Percentiles rank a stretch among this genome's conserved stretches.
phyloP scores from a whole-genome alignment of 208 protist genomes.

The Crithidia mellificae region DNA sequence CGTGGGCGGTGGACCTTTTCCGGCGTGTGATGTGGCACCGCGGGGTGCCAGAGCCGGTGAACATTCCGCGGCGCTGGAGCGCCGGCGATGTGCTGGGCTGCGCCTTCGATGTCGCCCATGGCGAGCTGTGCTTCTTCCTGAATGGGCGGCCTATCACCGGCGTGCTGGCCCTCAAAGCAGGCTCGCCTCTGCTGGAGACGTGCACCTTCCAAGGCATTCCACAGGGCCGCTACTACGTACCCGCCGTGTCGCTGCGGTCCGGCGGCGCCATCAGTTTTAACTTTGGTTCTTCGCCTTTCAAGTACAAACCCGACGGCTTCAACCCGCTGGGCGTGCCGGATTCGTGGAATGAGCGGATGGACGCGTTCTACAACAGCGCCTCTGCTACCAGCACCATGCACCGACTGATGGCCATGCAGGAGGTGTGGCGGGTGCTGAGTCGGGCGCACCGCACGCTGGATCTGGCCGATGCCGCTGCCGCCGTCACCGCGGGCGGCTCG shows the following conservation, averaged over 20 bases:
- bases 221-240: conserved; percentile 51
- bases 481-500: not conserved
- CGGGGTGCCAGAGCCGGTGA: conserved; percentile 60
- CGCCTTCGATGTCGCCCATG: conserved; percentile 71
- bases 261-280: conserved; percentile 86
- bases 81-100: conserved; percentile 90
- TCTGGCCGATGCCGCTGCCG: conserved; percentile 3
- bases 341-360: conserved; percentile 91
- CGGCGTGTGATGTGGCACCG: conserved; percentile 87
- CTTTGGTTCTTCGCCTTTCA: conserved; percentile 86
- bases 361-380: conserved; percentile 86
- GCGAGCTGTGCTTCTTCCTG: conserved; percentile 80
- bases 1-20: conserved; percentile 90
- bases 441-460: conserved; percentile 17
- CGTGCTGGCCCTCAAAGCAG: conserved; percentile 18
- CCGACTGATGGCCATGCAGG: conserved; percentile 50
- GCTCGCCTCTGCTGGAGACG: conserved; percentile 29
- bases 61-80: conserved; percentile 69
- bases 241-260: conserved; percentile 82
- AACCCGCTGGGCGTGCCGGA: conserved; percentile 85
- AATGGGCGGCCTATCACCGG: conserved; percentile 78
- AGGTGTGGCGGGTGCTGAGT: conserved; percentile 55
- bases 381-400: conserved; percentile 46
- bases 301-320: conserved; percentile 89
- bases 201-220: conserved; percentile 54